Conservation (phyloP, 305 asterid genomes). For the Fraxinus nigra region DNA sequence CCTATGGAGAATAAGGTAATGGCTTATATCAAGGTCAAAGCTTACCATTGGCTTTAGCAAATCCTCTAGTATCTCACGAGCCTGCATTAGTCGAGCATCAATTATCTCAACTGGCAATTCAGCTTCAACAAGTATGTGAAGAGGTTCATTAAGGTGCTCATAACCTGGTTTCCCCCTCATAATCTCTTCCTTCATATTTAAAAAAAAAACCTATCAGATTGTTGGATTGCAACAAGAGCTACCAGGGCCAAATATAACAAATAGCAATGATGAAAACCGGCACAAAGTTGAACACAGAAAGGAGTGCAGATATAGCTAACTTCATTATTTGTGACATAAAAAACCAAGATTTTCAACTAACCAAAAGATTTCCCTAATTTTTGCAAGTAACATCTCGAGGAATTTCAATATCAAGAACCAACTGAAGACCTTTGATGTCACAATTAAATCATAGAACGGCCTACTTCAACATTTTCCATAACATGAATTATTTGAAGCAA, state of each 20-base stretch:
- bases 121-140: conserved; percentile 89
- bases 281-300: background rate
- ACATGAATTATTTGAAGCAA: background rate
- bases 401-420: background rate
- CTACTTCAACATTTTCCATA: background rate
- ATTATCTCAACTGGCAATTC: conserved; percentile 93
- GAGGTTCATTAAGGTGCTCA: conserved; percentile 96
- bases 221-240: background rate
- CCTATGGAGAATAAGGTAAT: background rate
- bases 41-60: conserved; percentile 91
- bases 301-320: background rate
- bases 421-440: background rate
- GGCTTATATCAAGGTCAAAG: conserved; percentile 5
- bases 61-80: conserved; percentile 87
- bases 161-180: conserved; percentile 98
- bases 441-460: background rate
- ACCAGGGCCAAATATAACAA: too few species aligned
- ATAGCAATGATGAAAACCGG: too few species aligned
- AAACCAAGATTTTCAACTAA: background rate
- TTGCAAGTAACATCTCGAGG: background rate
- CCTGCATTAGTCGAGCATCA: conserved; percentile 90
- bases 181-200: conserved; percentile 79
- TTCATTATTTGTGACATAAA: background rate
- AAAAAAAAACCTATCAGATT: conserved; percentile 2
- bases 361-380: background rate